A percentile compares a stretch with the other conserved stretches of the same genome.
Conservation (phyloP, 768 basidiomycete genomes). For the Agaricus sinodeliciosus region DNA sequence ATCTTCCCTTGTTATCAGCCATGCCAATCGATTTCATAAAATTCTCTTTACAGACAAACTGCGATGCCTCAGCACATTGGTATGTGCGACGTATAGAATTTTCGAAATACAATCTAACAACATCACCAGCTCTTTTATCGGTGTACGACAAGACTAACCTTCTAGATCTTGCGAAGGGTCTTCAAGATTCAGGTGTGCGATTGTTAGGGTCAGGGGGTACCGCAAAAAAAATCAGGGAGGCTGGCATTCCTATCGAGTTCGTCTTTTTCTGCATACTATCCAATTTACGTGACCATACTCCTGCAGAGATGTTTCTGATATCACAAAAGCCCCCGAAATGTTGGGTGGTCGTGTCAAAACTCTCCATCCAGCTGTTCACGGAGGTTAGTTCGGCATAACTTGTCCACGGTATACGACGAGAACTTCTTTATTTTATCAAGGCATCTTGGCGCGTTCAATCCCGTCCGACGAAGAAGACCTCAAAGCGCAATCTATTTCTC, state of each 20-base stretch:
- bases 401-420: neutral
- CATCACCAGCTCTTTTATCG: conserved; percentile 71
- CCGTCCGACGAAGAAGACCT: conserved; percentile 88
- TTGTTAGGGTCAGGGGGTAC: conserved; percentile 96
- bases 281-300: neutral
- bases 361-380: conserved; percentile 95
- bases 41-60: neutral
- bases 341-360: conserved; percentile 98
- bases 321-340: conserved; percentile 99
- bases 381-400: conserved; percentile 46
- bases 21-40: conserved; percentile 4
- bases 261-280: conserved; percentile 21
- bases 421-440: conserved; percentile 30
- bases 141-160: conserved; percentile 95
- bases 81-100: neutral
- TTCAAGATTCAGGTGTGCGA: conserved; percentile 74
- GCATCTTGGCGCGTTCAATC: conserved; percentile 90
- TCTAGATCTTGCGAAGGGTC: conserved; percentile 82
- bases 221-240: conserved; percentile 94
- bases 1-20: too few relatives aligned
- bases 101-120: neutral
- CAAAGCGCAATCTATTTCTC: conserved; percentile 74
- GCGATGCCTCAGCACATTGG: conserved; percentile 10
- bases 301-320: conserved; percentile 87
- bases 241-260: conserved; percentile 85